Evolutionary conservation across 23 red algal species (phyloP).

Genomic region (Chondrus crispus): DNA sequence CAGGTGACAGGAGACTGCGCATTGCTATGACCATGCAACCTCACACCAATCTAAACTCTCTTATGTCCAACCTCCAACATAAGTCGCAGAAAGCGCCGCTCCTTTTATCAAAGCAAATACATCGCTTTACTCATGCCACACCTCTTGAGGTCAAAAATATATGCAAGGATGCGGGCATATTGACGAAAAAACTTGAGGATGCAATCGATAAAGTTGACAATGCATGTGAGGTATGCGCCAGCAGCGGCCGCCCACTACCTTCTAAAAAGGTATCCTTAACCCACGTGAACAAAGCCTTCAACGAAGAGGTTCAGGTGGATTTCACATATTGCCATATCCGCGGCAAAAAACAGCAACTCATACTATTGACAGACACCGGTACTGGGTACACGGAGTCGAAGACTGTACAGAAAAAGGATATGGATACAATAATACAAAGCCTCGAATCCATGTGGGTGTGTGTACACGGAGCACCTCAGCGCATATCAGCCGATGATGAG

Average conservation of each 20-base stretch:
- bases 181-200: background rate
- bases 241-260: background rate
- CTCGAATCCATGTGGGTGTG: no score
- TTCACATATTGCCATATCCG: background rate
- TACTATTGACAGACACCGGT: background rate
- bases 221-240: background rate
- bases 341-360: background rate
- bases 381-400: background rate
- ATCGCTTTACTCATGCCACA: background rate
- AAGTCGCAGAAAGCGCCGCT: background rate
- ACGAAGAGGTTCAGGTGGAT: background rate
- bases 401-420: background rate
- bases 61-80: background rate
- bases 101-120: background rate
- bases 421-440: no score
- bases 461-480: no score
- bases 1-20: background rate
- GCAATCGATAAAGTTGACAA: background rate
- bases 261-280: background rate
- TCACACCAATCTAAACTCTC: background rate
- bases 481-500: background rate
- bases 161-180: background rate
- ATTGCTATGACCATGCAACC: background rate
- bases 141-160: background rate
- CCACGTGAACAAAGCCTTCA: background rate